Percentiles rank a stretch among this genome's conserved stretches.
phyloP scores from a whole-genome alignment of 2,329 filamentous ascomycete species.

The Ilyonectria sp. region DNA sequence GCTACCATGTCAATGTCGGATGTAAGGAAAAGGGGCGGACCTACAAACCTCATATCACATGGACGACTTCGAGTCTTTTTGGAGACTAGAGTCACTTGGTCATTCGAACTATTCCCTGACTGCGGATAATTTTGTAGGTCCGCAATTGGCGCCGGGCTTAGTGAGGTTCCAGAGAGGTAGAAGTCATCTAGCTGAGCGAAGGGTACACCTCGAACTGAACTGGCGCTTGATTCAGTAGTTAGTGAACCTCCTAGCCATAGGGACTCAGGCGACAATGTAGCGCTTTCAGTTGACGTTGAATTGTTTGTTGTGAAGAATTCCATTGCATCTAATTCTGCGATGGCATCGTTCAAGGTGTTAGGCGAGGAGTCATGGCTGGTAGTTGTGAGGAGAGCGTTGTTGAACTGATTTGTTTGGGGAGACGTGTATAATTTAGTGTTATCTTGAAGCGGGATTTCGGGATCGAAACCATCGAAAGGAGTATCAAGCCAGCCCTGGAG shows the following conservation, averaged over 20 bases:
- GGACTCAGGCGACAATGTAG: not conserved
- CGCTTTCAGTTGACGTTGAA: not conserved
- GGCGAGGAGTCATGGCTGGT: not conserved
- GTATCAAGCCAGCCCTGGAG: not conserved
- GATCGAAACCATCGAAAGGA: not conserved
- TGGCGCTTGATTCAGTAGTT: not conserved
- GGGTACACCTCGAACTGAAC: not conserved
- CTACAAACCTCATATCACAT: constrained; percentile 1
- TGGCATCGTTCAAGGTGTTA: not conserved
- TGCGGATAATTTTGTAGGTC: not conserved
- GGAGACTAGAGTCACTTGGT: not conserved
- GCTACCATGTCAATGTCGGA: not conserved
- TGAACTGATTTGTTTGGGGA: not conserved
- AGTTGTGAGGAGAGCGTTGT: not conserved
- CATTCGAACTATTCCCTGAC: not conserved
- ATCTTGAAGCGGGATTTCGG: not conserved
- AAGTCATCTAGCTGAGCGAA: not conserved
- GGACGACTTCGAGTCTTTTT: not conserved
- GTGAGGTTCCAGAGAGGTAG: not conserved
- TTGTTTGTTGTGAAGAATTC: not conserved
- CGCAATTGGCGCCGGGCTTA: not conserved
- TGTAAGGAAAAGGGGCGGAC: not conserved
- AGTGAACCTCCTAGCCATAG: not conserved
- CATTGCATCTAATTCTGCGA: not conserved
- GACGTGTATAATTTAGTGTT: not conserved